These are phyloP conservation scores for Eudorina sp. DNA, from an alignment of 139 green algal genomes.

Conservation along the genomic window DNA sequence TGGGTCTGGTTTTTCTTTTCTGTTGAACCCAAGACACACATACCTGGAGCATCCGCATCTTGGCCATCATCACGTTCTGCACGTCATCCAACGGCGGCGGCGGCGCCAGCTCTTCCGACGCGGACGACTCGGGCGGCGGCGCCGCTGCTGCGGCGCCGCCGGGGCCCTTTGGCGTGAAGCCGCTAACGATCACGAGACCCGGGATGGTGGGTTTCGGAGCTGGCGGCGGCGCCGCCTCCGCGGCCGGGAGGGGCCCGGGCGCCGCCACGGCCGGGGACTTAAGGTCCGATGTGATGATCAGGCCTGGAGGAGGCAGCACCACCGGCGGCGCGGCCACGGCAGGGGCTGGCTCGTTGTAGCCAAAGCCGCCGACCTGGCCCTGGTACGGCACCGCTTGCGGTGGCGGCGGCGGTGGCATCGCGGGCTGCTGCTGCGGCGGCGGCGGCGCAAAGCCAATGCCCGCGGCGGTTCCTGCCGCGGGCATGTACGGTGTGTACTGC, in stretches of 20 bases:
- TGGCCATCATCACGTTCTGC: conserved; percentile 25
- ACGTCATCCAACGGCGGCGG: background rate
- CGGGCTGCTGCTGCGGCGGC: background rate
- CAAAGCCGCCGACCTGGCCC: background rate
- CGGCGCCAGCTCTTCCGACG: background rate
- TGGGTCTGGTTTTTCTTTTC: background rate
- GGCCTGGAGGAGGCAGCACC: conserved; percentile 13
- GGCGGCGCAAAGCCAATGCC: background rate
- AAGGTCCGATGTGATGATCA: background rate
- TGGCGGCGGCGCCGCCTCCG: background rate
- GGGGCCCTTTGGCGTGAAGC: conserved; percentile 2
- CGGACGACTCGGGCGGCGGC: background rate
- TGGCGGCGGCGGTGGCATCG: background rate
- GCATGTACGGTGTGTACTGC: background rate
- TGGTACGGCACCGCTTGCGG: background rate
- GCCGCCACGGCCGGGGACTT: background rate
- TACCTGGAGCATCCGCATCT: conserved; percentile 51
- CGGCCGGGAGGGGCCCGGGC: background rate
- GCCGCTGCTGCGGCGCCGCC: background rate
- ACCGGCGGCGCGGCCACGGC: background rate
- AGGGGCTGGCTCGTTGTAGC: background rate
- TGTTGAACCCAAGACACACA: background rate
- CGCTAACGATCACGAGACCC: conserved; percentile 38
- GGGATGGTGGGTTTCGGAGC: conserved; percentile 34
- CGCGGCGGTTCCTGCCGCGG: background rate